Base-by-base conservation (phyloP, 495 filamentous ascomycete species). In the Lasiosphaeria hispida region DNA sequence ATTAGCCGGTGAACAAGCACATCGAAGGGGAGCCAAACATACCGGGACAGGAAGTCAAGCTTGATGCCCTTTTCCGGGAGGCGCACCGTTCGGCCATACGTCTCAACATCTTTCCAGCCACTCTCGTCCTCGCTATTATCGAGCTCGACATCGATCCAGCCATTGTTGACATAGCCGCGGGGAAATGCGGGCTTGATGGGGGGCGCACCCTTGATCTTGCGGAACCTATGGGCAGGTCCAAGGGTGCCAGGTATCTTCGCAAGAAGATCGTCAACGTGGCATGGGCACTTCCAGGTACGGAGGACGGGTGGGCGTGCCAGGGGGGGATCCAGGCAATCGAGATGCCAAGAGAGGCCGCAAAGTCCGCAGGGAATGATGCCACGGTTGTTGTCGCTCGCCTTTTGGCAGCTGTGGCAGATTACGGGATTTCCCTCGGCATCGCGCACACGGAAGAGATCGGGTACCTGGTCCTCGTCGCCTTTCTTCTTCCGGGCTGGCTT, bases 281-380 rank as follows among this genome's bases (percentile, higher is more conserved):
- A 85, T 57, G 94, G 93, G 64, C 94, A 98, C 76, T 84, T 87
- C 91, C 91, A 98, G 30, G 83, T 87, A 50, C 83, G 78, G 44
- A 84, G 77, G 5, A 80, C 66, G 4, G 93, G 92, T 11, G 90
- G 88, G 48, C 85, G 81, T 30, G 92, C 85, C 67, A 92, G 68
- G 30, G 95, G 95, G 3, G 91, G 89, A 67, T 92, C 84, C 13
- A 94, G 74, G 72, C 94, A 98, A 73, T 97, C 93, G 13, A 97
- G 75, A 73, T 98, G 94, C 85, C 91, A 98, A 36, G 81, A 80
- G 18, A 88, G 76, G 2, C 81, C 80, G 69, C 94, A 98, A 61
- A 85, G 87, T 63, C 90, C 90, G 73, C 92, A 96, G 6, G 85
- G 81, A 56, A 95, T 84, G 42, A 93, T 90, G 57, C 84, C 82